A percentile compares a stretch with the other conserved stretches of the same genome.
Evolutionary conservation across 306 rosid species (phyloP).

Genomic region (Cotoneaster glaucophyllus): DNA sequence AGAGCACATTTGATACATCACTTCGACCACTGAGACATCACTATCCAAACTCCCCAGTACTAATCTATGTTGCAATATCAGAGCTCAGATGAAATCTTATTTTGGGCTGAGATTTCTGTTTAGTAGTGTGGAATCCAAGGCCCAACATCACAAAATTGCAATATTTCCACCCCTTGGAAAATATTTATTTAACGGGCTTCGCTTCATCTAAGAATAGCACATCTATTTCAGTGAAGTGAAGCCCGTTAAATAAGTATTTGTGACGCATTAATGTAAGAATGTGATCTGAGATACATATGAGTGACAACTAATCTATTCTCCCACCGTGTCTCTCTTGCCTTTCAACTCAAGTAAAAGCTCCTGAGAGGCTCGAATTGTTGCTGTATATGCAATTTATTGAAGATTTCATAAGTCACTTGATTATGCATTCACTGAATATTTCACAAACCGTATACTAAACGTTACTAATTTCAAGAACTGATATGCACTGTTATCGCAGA

Average conservation of each 20-base stretch:
- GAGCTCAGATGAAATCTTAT: not conserved
- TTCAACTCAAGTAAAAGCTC: too few species aligned
- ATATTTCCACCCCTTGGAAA: too few species aligned
- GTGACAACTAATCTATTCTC: not conserved
- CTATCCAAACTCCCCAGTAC: too few species aligned
- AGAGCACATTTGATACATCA: not conserved
- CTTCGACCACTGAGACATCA: not conserved
- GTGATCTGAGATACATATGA: not conserved
- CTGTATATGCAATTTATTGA: not conserved
- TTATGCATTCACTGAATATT: not conserved
- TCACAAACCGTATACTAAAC: not conserved
- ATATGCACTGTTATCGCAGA: not conserved
- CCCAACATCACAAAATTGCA: not conserved
- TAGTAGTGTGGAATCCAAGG: not conserved
- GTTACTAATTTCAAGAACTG: not conserved
- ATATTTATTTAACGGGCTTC: not conserved
- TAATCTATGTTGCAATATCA: too few species aligned
- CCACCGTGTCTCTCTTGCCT: too few species aligned
- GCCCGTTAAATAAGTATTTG: not conserved
- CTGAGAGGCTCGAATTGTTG: not conserved
- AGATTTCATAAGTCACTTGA: not conserved
- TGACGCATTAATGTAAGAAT: not conserved
- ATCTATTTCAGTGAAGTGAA: not conserved
- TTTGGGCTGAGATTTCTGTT: not conserved
- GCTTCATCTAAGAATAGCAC: not conserved